These are phyloP conservation scores for Myriosclerotinia duriaeana DNA, from an alignment of 2,329 filamentous ascomycete genomes.

Conservation along the genomic window DNA sequence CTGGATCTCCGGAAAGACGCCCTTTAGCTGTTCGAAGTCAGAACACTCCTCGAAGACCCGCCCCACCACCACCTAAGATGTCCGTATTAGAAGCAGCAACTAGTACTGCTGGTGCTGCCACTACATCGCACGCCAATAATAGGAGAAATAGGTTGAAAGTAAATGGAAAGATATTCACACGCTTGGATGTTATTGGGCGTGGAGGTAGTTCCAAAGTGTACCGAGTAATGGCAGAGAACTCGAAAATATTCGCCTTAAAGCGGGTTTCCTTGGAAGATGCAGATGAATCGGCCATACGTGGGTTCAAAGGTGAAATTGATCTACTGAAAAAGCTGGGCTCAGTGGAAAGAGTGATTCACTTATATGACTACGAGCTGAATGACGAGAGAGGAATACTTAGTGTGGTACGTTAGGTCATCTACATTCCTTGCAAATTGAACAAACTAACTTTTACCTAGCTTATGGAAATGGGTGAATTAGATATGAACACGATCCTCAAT, in stretches of 20 bases:
- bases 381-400: conserved; percentile 85
- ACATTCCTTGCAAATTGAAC: background rate
- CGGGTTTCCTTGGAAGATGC: conserved; percentile 87
- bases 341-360: conserved; percentile 84
- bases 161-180: conserved; percentile 87
- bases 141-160: conserved; percentile 82
- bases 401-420: conserved; percentile 57
- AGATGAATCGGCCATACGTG: conserved; percentile 77
- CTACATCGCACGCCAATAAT: conserved; percentile 64
- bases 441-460: conserved; percentile 52
- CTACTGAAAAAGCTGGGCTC: conserved; percentile 77
- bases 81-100: conserved; percentile 91
- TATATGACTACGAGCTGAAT: conserved; percentile 93
- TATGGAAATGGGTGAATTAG: conserved; percentile 96
- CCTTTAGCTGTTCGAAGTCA: conserved; percentile 54
- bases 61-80: conserved; percentile 90
- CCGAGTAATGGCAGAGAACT: conserved; percentile 94
- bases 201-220: conserved; percentile 95
- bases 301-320: conserved; percentile 95
- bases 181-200: conserved; percentile 85
- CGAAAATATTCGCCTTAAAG: conserved; percentile 92
- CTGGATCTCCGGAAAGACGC: conserved; percentile 56
- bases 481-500: conserved; percentile 82
- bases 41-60: conserved; percentile 75
- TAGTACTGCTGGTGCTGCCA: conserved; percentile 74